Conservation (phyloP, 192 early-diverging fungal species). For the Coemansia sp. region DNA sequence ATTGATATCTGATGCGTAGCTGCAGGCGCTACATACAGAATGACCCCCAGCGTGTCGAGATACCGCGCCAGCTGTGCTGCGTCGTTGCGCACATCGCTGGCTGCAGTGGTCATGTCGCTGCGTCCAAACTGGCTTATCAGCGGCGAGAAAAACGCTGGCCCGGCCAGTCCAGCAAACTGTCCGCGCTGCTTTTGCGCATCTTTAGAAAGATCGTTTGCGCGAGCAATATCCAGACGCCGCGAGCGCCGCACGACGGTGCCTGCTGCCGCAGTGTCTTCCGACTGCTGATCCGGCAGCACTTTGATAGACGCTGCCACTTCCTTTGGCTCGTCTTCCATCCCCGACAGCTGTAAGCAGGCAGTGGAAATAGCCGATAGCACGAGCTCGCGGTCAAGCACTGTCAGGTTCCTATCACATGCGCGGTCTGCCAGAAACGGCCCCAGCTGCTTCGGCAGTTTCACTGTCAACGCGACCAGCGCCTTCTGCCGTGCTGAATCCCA, state of each 20-base stretch:
- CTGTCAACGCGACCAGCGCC: constrained; percentile 31
- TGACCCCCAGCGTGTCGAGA: constrained; percentile 40
- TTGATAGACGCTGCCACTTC: too few relatives aligned
- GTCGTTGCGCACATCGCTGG: constrained; percentile 30
- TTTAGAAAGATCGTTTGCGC: background rate
- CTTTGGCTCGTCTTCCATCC: constrained; percentile 1
- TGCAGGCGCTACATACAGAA: constrained; percentile 29
- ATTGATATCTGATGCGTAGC: constrained; percentile 39
- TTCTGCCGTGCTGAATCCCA: constrained; percentile 31
- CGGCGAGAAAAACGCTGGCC: constrained; percentile 46
- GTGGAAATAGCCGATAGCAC: constrained; percentile 42
- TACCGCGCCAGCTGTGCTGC: constrained; percentile 28
- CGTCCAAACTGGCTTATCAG: constrained; percentile 41
- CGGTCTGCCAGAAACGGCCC: constrained; percentile 46
- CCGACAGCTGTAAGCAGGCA: constrained; percentile 34
- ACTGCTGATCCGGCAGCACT: background rate
- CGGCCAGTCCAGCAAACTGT: constrained; percentile 23
- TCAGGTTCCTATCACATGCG: constrained; percentile 43
- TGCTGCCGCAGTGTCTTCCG: constrained; percentile 7
- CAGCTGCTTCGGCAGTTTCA: constrained; percentile 18
- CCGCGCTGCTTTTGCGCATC: background rate
- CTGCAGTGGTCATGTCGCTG: constrained; percentile 28
- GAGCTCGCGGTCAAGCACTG: constrained; percentile 35
- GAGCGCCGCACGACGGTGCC: constrained; percentile 43
- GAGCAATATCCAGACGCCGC: constrained; percentile 28